Evolutionary conservation across 2,329 filamentous ascomycete species (phyloP), one percentile per base, ranked within the genome.

Genomic region (Phialocephala sp.): DNA sequence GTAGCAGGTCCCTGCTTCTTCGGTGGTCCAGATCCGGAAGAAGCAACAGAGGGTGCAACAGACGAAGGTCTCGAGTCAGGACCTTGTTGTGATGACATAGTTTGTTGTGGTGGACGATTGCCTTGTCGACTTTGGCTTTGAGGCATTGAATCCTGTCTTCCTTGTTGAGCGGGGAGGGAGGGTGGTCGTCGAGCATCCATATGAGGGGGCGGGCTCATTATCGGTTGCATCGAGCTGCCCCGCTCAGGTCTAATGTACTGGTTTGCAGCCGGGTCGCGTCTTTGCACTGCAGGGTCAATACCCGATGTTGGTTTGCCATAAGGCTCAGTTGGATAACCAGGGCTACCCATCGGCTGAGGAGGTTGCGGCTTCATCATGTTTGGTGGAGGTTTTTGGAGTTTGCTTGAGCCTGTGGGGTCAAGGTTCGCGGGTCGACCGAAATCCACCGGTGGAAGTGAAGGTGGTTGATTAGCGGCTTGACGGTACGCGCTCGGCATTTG

Each of bases 1-100:
- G 95, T 98, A 73, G 95, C 92, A 0, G 95, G 94, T 12, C 94
- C 95, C 84, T 85, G 67, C 55, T 76, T 75, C 52, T 72, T 72
- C 8, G 73, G 66, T n/a, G 47, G 35, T 32, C 67, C 67, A 47
- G 64, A 43, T 45, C 54, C 43, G 3, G 59, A 8, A 24, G 68
- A 59, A 50, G 62, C 62, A 24, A 59, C 56, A 4, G 65, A 60
- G 8, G 66, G 52, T 14, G 68, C 64, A 1, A 52, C 58, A 14
- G 66, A 64, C 4, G 45, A 14, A 35, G 67, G 63, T 65, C 66
- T 66, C 15, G 67, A 68, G 37, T 65, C 54, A 22, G 59, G 54
- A 35, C 64, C 55, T 58, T 70, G 69, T 47, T 47, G 43, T 18
- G 67, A 68, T 22, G 71, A 68, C 68, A 70, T 69, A 2, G 66